A percentile compares a stretch with the other conserved stretches of the same genome.
These are phyloP conservation scores for Agarophyton chilense DNA, from an alignment of 23 red algal genomes.

Conservation along the genomic window DNA sequence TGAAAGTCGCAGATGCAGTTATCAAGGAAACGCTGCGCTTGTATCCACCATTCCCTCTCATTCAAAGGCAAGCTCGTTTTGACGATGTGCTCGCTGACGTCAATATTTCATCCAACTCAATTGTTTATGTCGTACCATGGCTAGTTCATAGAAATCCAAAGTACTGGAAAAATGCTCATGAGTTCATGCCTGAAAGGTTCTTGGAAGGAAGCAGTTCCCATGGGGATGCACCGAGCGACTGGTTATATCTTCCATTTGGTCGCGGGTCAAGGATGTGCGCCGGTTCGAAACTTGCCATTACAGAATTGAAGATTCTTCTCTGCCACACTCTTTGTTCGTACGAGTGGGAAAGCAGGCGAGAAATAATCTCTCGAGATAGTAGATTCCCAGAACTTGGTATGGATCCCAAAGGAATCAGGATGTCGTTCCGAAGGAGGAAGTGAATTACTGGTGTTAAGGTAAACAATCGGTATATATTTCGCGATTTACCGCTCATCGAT, in stretches of 20 bases:
- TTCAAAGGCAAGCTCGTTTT: slow-evolving; percentile 74
- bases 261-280: slow-evolving; percentile 93
- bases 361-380: not conserved
- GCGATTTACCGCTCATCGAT: no score
- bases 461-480: no score
- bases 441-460: not conserved
- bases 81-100: slow-evolving; percentile 75
- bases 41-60: slow-evolving; percentile 94
- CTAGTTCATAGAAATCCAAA: slow-evolving; percentile 87
- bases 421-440: slow-evolving; percentile 14
- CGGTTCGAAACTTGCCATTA: slow-evolving; percentile 81
- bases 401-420: slow-evolving; percentile 48
- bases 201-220: slow-evolving; percentile 27
- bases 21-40: slow-evolving; percentile 87
- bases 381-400: slow-evolving; percentile 67
- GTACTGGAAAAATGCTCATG: slow-evolving; percentile 75
- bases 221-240: slow-evolving; percentile 87
- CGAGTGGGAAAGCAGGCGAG: slow-evolving; percentile 36
- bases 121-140: slow-evolving; percentile 96
- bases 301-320: slow-evolving; percentile 89
- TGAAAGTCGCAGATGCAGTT: slow-evolving; percentile 73
- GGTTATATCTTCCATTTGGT: slow-evolving; percentile 90
- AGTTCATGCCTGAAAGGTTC: slow-evolving; percentile 88
- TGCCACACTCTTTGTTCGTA: slow-evolving; percentile 47
- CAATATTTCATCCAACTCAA: slow-evolving; percentile 49